Evolutionary conservation across 129 eudicot species (phyloP).

Genomic region (Arctium lappa): DNA sequence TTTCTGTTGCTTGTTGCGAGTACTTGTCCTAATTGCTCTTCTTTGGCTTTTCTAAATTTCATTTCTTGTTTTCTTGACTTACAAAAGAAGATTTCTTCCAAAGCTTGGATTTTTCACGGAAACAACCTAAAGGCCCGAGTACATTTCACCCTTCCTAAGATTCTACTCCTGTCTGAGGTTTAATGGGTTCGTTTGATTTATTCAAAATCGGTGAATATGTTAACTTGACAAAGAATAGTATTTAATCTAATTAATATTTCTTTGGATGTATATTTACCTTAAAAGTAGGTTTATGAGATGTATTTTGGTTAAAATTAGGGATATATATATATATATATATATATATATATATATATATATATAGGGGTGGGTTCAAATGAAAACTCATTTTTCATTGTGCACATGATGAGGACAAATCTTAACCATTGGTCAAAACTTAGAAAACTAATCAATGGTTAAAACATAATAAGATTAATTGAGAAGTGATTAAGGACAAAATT

Average conservation of each 20-base stretch:
- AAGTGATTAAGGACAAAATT: too few species aligned
- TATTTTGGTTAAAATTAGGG: not conserved
- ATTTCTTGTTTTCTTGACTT: not conserved
- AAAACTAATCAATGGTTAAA: too few species aligned
- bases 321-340: too few species aligned
- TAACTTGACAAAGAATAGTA: not conserved
- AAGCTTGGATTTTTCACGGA: not conserved
- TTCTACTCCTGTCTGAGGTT: not conserved
- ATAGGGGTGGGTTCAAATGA: too few species aligned
- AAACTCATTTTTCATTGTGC: too few species aligned
- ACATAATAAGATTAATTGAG: too few species aligned
- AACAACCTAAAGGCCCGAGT: not conserved
- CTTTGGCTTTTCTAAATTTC: not conserved
- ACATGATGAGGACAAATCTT: too few species aligned
- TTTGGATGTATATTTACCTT: not conserved
- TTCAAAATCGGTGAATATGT: not conserved
- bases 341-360: too few species aligned
- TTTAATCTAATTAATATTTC: not conserved
- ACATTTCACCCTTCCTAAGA: too few species aligned
- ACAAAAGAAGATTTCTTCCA: not conserved
- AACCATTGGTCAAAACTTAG: too few species aligned
- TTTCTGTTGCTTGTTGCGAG: not conserved
- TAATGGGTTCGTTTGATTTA: not conserved
- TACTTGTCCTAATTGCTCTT: not conserved
- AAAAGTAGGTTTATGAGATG: not conserved